phyloP scores from a whole-genome alignment of 2,329 filamentous ascomycete species.

The Colletotrichum filicis region DNA sequence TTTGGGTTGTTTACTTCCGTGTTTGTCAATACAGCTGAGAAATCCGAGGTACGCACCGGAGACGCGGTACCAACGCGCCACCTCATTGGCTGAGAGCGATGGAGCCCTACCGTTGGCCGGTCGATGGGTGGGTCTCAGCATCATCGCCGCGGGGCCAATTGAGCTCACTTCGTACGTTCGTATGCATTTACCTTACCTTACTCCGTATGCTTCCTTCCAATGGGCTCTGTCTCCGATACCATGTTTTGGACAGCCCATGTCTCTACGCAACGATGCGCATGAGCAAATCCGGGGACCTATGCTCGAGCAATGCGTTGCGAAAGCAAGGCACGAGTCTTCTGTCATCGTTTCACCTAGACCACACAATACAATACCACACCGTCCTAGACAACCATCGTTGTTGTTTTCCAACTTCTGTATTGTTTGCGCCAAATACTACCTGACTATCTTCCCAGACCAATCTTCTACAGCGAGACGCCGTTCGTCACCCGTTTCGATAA shows the following conservation, averaged over 20 bases:
- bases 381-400: conserved; percentile 6
- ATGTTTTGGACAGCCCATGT: conserved; percentile 17
- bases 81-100: conserved; percentile 1
- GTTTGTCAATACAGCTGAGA: conserved; percentile 22
- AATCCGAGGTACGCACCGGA: conserved; percentile 20
- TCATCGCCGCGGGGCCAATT: conserved; percentile 3
- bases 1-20: conserved; percentile 27
- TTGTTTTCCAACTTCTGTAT: conserved; percentile 2
- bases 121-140: conserved; percentile 9
- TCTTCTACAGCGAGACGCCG: neutral
- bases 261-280: conserved; percentile 29
- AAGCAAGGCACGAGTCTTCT: conserved; percentile 20
- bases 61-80: conserved; percentile 24
- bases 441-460: neutral
- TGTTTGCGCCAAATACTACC: neutral
- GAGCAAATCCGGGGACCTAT: conserved; percentile 26
- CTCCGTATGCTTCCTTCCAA: neutral
- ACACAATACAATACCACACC: conserved; percentile 1
- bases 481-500: neutral
- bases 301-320: conserved; percentile 5
- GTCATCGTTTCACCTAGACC: conserved; percentile 17
- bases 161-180: neutral
- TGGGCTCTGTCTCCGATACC: conserved; percentile 1
- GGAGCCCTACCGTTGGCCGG: conserved; percentile 24
- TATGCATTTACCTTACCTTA: too few species aligned